These are phyloP conservation scores for Xylariales sp. DNA, from an alignment of 2,329 filamentous ascomycete species.

Conservation along the genomic window DNA sequence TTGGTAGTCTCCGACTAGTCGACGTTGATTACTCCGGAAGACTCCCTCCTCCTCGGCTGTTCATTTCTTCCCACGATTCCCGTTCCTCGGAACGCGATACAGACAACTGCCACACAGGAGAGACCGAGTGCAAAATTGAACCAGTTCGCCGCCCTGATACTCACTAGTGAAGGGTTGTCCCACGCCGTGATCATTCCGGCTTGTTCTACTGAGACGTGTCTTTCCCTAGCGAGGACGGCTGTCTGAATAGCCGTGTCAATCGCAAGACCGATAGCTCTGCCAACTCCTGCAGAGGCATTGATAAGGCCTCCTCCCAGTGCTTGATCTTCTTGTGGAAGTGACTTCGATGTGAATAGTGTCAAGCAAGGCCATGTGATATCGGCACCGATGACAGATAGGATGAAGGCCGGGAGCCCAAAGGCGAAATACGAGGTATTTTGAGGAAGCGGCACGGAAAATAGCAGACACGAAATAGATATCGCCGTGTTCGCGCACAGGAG, in stretches of 20 bases:
- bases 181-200: slow-evolving; percentile 56
- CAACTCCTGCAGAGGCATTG: slow-evolving; percentile 74
- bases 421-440: slow-evolving; percentile 73
- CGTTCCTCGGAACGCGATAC: slow-evolving; percentile 62
- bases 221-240: slow-evolving; percentile 65
- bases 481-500: slow-evolving; percentile 68
- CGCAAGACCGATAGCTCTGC: slow-evolving; percentile 73
- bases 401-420: slow-evolving; percentile 73
- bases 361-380: slow-evolving; percentile 75
- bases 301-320: slow-evolving; percentile 75
- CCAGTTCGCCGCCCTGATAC: slow-evolving; percentile 63
- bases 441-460: slow-evolving; percentile 74
- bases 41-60: slow-evolving; percentile 23
- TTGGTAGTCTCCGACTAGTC: background rate
- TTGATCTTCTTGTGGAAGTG: slow-evolving; percentile 72
- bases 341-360: slow-evolving; percentile 73
- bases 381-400: slow-evolving; percentile 72
- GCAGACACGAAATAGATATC: slow-evolving; percentile 65
- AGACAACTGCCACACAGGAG: slow-evolving; percentile 57
- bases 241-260: slow-evolving; percentile 74
- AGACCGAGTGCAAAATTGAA: slow-evolving; percentile 63
- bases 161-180: slow-evolving; percentile 60
- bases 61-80: slow-evolving; percentile 63
- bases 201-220: slow-evolving; percentile 57
- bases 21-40: slow-evolving; percentile 12